Conservation (phyloP, 768 basidiomycete species). For the Thelephora ganbajun region DNA sequence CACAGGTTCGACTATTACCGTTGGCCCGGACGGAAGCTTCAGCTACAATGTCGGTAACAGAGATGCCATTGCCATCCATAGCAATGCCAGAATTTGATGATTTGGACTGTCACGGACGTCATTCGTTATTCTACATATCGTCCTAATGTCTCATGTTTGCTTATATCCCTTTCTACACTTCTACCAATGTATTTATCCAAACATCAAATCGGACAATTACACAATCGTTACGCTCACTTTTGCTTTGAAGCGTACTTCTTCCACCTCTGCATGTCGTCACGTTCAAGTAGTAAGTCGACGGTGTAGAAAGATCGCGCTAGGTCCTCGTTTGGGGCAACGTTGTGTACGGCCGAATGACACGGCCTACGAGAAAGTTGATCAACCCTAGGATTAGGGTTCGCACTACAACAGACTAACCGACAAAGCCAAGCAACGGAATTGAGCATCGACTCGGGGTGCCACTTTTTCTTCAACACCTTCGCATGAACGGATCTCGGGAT, state of each 20-base stretch:
- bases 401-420: slow-evolving; percentile 14
- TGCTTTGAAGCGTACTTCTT: slow-evolving; percentile 35
- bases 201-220: too few relatives aligned
- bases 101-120: too few relatives aligned
- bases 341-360: slow-evolving; percentile 39
- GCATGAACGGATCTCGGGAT: slow-evolving; percentile 39
- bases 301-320: slow-evolving; percentile 38
- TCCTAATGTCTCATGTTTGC: too few relatives aligned
- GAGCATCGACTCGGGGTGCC: slow-evolving; percentile 38
- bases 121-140: too few relatives aligned
- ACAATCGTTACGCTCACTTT: slow-evolving; percentile 11
- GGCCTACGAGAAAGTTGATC: slow-evolving; percentile 20
- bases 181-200: too few relatives aligned
- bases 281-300: slow-evolving; percentile 30
- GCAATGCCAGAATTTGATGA: slow-evolving; percentile 17
- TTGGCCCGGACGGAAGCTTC: slow-evolving; percentile 32
- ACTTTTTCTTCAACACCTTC: slow-evolving; percentile 42
- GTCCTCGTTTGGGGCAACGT: slow-evolving; percentile 33
- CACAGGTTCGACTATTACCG: slow-evolving; percentile 35
- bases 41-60: slow-evolving; percentile 34
- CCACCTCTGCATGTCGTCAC: slow-evolving; percentile 47
- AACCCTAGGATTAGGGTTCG: neutral
- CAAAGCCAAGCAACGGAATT: slow-evolving; percentile 52
- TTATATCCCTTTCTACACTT: too few relatives aligned
- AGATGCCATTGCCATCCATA: slow-evolving; percentile 43